Conservation (phyloP, 2,329 filamentous ascomycete species). For the Tolypocladium album region DNA sequence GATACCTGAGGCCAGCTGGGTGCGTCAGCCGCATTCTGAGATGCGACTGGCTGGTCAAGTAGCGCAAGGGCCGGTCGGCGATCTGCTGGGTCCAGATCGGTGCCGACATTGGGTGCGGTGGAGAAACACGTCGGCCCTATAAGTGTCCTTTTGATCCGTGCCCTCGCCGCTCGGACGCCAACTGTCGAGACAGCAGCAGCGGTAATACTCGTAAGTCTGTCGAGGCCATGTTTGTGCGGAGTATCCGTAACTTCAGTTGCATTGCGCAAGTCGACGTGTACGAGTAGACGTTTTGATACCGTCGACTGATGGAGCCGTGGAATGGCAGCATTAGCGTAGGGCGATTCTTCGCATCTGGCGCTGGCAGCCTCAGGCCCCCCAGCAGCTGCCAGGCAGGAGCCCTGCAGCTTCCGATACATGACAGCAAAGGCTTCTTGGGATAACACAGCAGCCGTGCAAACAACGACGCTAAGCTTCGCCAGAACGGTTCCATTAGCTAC, state of each 20-base stretch:
- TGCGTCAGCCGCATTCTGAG: slow-evolving; percentile 12
- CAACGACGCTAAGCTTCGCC: background rate
- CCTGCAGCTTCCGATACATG: no score
- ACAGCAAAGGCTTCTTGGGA: background rate
- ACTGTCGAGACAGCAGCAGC: background rate
- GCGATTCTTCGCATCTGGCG: background rate
- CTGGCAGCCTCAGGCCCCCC: background rate
- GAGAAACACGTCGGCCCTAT: background rate
- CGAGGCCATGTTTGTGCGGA: background rate
- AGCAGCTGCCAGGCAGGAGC: background rate
- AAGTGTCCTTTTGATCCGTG: background rate
- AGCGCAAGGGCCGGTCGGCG: slow-evolving; percentile 9
- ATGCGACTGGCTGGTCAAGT: slow-evolving; percentile 24
- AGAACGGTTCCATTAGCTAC: background rate
- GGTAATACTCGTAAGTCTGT: no score
- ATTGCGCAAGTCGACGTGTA: background rate
- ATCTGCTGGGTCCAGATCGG: slow-evolving; percentile 4
- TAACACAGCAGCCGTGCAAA: background rate
- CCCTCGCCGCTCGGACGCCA: background rate
- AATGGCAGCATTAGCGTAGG: background rate
- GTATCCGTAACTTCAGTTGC: no score
- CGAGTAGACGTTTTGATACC: background rate
- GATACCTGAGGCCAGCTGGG: slow-evolving; percentile 5
- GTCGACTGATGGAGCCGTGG: background rate
- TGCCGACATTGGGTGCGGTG: background rate